A percentile compares a stretch with the other conserved stretches of the same genome.
Conservation (phyloP, 1,139 yeast species). For the Kluyveromyces marxianus region DNA sequence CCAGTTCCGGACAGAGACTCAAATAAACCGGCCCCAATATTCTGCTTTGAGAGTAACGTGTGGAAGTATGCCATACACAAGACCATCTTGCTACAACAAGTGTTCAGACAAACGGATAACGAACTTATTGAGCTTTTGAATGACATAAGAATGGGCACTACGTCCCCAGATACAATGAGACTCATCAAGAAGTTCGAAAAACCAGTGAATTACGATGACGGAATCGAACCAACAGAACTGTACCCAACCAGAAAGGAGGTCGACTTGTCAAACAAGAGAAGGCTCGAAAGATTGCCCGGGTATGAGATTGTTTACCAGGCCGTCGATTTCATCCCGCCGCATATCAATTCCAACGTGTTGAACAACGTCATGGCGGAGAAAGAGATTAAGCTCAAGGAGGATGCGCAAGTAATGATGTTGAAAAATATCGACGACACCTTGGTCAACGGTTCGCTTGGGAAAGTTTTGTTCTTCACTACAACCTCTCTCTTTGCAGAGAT, state of each 20-base stretch:
- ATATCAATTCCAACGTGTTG: slow-evolving; percentile 30
- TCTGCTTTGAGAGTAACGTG: slow-evolving; percentile 50
- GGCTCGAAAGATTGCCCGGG: slow-evolving; percentile 44
- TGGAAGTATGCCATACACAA: slow-evolving; percentile 51
- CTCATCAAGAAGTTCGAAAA: slow-evolving; percentile 46
- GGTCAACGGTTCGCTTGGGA: slow-evolving; percentile 90
- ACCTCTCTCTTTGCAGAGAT: slow-evolving; percentile 19
- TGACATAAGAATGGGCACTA: slow-evolving; percentile 58
- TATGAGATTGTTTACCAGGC: slow-evolving; percentile 37
- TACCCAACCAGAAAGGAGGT: slow-evolving; percentile 74
- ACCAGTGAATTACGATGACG: slow-evolving; percentile 54
- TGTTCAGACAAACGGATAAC: slow-evolving; percentile 64
- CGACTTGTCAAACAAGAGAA: slow-evolving; percentile 51
- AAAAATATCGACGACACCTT: slow-evolving; percentile 79
- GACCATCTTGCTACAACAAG: slow-evolving; percentile 53
- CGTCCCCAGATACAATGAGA: slow-evolving; percentile 39
- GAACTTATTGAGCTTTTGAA: slow-evolving; percentile 68
- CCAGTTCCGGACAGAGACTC: slow-evolving; percentile 49
- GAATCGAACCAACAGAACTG: slow-evolving; percentile 73
- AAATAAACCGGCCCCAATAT: slow-evolving; percentile 32
- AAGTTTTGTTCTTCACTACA: slow-evolving; percentile 40
- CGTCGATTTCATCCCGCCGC: slow-evolving; percentile 33
- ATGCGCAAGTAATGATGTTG: slow-evolving; percentile 93
- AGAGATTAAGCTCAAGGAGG: slow-evolving; percentile 56
- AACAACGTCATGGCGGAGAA: slow-evolving; percentile 59